A percentile compares a stretch with the other conserved stretches of the same genome.
Conservation (phyloP, 2,329 filamentous ascomycete species). For the Aureobasidium lini region DNA sequence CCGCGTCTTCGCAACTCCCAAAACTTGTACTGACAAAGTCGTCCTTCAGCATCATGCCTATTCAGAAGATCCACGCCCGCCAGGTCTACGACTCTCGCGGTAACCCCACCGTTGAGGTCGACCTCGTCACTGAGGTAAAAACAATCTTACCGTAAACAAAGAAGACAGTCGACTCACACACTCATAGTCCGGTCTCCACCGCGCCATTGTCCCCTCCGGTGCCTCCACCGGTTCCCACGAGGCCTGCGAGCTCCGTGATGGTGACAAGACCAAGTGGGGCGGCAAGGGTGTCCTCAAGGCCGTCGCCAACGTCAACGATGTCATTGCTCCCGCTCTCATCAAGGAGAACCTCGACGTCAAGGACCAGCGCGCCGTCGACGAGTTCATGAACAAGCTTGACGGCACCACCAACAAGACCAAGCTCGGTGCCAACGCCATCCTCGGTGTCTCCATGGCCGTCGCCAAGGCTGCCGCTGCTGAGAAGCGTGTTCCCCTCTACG, state of each 20-base stretch:
- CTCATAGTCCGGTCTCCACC: slow-evolving; percentile 81
- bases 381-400: slow-evolving; percentile 48
- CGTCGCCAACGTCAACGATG: slow-evolving; percentile 48
- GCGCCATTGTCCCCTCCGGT: slow-evolving; percentile 93
- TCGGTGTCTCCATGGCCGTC: slow-evolving; percentile 53
- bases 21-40: neutral
- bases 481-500: slow-evolving; percentile 50
- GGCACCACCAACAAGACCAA: slow-evolving; percentile 53
- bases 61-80: slow-evolving; percentile 52
- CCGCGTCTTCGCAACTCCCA: neutral
- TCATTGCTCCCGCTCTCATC: slow-evolving; percentile 49
- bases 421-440: slow-evolving; percentile 53
- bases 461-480: slow-evolving; percentile 50
- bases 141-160: too few relatives aligned
- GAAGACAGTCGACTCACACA: too few relatives aligned
- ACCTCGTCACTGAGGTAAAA: slow-evolving; percentile 62
- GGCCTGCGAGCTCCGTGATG: slow-evolving; percentile 42
- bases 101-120: slow-evolving; percentile 98
- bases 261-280: slow-evolving; percentile 45
- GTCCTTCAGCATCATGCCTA: slow-evolving; percentile 54
- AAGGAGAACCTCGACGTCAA: slow-evolving; percentile 47
- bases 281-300: slow-evolving; percentile 51
- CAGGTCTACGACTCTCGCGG: slow-evolving; percentile 95
- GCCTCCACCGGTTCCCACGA: slow-evolving; percentile 70
- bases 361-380: slow-evolving; percentile 48